Percentiles rank a stretch among this genome's conserved stretches.
phyloP scores from a whole-genome alignment of 176 grass and related monocot species.

The Oryza longistaminata region DNA sequence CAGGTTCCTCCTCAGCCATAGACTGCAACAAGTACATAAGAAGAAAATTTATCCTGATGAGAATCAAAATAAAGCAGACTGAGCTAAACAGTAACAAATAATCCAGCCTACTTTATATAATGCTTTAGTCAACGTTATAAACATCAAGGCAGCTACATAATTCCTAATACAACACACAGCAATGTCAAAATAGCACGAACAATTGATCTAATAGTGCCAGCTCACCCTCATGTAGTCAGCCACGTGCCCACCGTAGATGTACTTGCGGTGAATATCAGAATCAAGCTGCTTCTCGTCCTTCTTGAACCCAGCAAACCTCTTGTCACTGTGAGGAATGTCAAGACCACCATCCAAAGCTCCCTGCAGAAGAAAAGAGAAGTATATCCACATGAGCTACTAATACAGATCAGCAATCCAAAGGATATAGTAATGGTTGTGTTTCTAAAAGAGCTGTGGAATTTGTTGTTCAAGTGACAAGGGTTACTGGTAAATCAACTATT shows the following conservation, averaged over 20 bases:
- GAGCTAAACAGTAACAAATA: not conserved
- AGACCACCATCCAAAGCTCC: conserved; percentile 68
- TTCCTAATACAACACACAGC: not conserved
- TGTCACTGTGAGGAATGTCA: conserved; percentile 68
- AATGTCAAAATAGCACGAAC: too few species aligned
- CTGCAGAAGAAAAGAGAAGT: conserved; percentile 9
- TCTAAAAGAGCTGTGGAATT: too few species aligned
- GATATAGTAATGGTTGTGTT: not conserved
- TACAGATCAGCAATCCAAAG: not conserved
- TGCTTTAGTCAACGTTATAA: too few species aligned
- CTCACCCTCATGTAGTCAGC: conserved; percentile 61
- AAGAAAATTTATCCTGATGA: too few species aligned
- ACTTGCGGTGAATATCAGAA: conserved; percentile 64
- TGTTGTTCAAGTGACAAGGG: too few species aligned
- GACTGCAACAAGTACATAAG: not conserved
- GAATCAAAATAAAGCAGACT: too few species aligned
- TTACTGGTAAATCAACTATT: not conserved
- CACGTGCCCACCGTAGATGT: conserved; percentile 67
- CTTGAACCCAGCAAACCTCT: conserved; percentile 70
- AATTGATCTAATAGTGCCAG: not conserved
- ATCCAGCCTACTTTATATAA: not conserved
- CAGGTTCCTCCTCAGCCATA: not conserved
- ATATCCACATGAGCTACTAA: not conserved
- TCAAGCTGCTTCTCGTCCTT: conserved; percentile 63
- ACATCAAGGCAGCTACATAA: not conserved